Conservation (phyloP, 2,329 filamentous ascomycete genomes). For the Knoxdaviesia capensis region DNA sequence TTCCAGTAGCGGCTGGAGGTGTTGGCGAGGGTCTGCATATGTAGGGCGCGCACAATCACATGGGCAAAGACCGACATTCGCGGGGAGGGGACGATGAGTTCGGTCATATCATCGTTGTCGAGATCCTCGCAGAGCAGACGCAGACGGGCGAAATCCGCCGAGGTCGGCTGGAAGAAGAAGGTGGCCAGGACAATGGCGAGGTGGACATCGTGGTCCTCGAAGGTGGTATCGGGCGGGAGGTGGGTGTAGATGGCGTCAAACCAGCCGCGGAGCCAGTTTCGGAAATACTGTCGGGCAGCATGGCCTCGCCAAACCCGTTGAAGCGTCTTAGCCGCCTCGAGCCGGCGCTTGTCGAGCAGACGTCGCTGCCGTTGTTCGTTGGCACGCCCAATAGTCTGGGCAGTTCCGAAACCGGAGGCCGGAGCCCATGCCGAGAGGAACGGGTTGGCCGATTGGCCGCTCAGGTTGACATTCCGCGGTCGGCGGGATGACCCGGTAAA, state of each 20-base stretch:
- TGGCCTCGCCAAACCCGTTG: slow-evolving; percentile 75
- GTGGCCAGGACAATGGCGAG: slow-evolving; percentile 27
- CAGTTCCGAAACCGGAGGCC: slow-evolving; percentile 26
- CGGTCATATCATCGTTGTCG: not conserved
- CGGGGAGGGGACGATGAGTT: no score
- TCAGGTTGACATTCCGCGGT: slow-evolving; percentile 83
- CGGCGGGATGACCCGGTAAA: slow-evolving; percentile 79
- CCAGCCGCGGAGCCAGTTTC: slow-evolving; percentile 31
- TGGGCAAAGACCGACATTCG: no score
- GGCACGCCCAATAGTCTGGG: slow-evolving; percentile 63
- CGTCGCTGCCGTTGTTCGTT: slow-evolving; percentile 69
- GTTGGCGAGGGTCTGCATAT: no score
- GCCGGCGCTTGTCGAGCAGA: slow-evolving; percentile 59
- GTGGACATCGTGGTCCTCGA: no score
- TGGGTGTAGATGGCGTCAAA: slow-evolving; percentile 40
- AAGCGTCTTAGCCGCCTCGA: slow-evolving; percentile 53
- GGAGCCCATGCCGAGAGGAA: slow-evolving; percentile 19
- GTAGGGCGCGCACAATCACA: no score
- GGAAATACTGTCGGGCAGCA: slow-evolving; percentile 35
- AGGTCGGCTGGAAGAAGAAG: slow-evolving; percentile 18
- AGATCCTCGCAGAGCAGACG: slow-evolving; percentile 1
- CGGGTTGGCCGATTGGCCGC: slow-evolving; percentile 57
- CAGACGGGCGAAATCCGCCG: not conserved
- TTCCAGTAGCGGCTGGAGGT: no score
- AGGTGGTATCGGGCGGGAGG: slow-evolving; percentile 9